These are phyloP conservation scores for Pogostemon cablin DNA, from an alignment of 257 asterid genomes.

Conservation along the genomic window DNA sequence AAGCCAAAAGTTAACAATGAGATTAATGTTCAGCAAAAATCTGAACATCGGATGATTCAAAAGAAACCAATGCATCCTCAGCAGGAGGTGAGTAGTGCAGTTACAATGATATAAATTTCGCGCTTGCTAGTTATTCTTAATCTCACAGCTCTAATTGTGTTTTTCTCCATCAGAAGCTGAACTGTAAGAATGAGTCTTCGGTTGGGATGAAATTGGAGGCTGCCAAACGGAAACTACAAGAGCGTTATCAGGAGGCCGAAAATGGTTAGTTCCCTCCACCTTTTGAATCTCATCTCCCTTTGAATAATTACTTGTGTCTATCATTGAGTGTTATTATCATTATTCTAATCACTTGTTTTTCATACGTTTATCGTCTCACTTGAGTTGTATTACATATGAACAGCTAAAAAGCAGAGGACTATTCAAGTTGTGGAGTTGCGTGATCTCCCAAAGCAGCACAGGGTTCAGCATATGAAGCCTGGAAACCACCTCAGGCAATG, in stretches of 20 bases:
- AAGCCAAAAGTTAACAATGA: constrained; percentile 46
- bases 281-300: neutral
- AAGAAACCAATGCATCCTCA: constrained; percentile 56
- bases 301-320: neutral
- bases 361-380: neutral
- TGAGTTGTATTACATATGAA: constrained; percentile 5
- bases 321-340: too few relatives aligned
- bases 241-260: constrained; percentile 88
- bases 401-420: constrained; percentile 85
- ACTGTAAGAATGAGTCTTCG: constrained; percentile 46
- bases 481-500: constrained; percentile 65
- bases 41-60: constrained; percentile 44
- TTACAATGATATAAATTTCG: neutral
- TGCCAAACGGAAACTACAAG: constrained; percentile 92
- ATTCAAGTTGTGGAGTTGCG: constrained; percentile 83
- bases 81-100: constrained; percentile 49
- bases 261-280: constrained; percentile 58
- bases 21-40: constrained; percentile 47
- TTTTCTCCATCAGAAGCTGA: constrained; percentile 40
- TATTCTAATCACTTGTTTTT: neutral
- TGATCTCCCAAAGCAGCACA: constrained; percentile 79
- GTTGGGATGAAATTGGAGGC: constrained; percentile 64
- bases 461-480: constrained; percentile 57
- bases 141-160: constrained; percentile 9
- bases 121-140: neutral